Evolutionary conservation across 345 rosid species (phyloP).

Genomic region (Salix udensis): DNA sequence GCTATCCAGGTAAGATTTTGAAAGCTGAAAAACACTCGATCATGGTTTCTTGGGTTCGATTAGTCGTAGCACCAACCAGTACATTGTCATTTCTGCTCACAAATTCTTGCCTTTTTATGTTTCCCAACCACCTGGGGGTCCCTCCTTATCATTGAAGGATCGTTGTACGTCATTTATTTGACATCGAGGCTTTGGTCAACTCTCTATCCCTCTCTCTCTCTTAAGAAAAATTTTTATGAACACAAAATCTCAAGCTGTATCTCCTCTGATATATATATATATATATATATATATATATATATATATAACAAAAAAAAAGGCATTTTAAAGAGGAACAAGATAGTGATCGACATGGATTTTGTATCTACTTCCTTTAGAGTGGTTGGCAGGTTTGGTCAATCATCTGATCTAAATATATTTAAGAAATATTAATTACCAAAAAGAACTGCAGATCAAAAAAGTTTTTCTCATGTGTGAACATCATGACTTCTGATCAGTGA

Average conservation of each 20-base stretch:
- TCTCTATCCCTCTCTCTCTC: slow-evolving; percentile 15
- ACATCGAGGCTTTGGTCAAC: slow-evolving; percentile 36
- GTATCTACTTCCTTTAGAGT: slow-evolving; percentile 29
- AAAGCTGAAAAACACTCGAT: neutral
- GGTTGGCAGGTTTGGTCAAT: slow-evolving; percentile 43
- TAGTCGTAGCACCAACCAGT: neutral
- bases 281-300: neutral
- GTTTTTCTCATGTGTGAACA: slow-evolving; percentile 26
- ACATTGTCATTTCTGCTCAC: neutral
- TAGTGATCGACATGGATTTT: slow-evolving; percentile 5
- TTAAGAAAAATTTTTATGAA: neutral
- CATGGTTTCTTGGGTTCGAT: neutral
- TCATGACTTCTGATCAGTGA: slow-evolving; percentile 6
- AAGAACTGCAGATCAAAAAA: neutral
- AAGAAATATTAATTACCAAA: neutral
- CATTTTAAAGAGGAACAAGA: slow-evolving; percentile 3
- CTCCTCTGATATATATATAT: neutral
- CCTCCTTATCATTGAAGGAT: slow-evolving; percentile 43
- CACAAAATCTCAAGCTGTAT: neutral
- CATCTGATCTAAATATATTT: slow-evolving; percentile 13
- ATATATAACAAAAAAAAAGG: neutral
- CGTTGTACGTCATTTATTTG: slow-evolving; percentile 39
- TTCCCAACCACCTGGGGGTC: slow-evolving; percentile 42
- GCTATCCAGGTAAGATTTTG: neutral
- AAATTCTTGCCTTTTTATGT: slow-evolving; percentile 11